Evolutionary conservation across 345 rosid species (phyloP), one percentile per base, ranked within the genome.

Genomic region (Bruguiera gymnorhiza): DNA sequence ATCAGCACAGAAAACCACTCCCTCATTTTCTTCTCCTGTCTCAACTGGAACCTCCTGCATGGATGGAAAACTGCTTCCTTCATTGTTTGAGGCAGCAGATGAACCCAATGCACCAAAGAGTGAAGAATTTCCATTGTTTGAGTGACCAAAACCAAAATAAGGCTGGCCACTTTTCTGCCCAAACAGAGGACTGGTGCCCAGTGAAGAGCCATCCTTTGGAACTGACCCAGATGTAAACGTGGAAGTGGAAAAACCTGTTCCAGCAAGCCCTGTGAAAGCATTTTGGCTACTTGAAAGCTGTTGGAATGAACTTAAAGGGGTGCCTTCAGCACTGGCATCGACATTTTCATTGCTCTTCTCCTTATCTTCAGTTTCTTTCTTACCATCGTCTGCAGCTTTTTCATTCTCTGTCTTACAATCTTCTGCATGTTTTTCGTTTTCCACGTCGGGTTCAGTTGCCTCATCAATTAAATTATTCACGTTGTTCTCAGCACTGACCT

Each of bases 11-110:
- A 92, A 95, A 69, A 75, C 89, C 19, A 79, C 89, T 74, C 51
- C 80, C 84, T 92, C 99, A 43, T 95, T 89, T 76, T 95, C 99
- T 83, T 95, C 97, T 36, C 98, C 98, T 0, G 97, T 94, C 86
- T 91, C 97, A 31, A 86, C 81, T 48, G 85, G 81, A 69, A 90
- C 92, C 82, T 88, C 97, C 73, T 85, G 87, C 95, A 86, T 83
- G 16, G 92, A 72, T 1, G 87, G 88, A 70, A 89, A 84, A 69
- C 80, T 71, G 71, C 83, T 79, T 4, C 81, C 90, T 73, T 88
- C 93, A 1, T 76, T 85, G 82, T 85, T 92, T 54, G 91, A 73
- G 73, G 67, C 79, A 31, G 81, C 59, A 66, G 92, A 78, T 9
- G 87, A 62, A 20, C 86, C 91, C 6, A 84, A 48, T 24, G 83